Evolutionary conservation across 2,329 filamentous ascomycete genomes (phyloP).

Genomic region (Davidsoniella neocaledoniae): DNA sequence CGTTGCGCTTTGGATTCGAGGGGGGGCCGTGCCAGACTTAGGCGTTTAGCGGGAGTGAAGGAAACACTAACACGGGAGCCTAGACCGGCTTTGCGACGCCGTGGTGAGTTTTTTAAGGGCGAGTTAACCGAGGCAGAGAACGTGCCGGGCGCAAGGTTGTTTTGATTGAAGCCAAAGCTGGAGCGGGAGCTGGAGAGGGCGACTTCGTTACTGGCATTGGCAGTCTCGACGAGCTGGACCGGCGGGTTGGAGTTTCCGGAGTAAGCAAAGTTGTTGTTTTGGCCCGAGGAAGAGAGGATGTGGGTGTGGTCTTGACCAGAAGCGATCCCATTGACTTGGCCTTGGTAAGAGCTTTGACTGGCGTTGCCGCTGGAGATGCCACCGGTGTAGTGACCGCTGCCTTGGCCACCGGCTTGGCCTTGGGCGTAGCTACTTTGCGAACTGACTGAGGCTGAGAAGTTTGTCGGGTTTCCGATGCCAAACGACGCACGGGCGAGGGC

Average conservation of each 20-base stretch:
- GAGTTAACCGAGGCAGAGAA: constrained; percentile 22
- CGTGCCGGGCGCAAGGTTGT: not conserved
- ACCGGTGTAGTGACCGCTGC: not conserved
- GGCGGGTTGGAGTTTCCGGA: constrained; percentile 1
- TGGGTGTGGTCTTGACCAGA: not conserved
- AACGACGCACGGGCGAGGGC: constrained; percentile 6
- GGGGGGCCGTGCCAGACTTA: constrained; percentile 8
- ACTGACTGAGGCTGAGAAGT: constrained; percentile 6
- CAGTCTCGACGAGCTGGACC: constrained; percentile 8
- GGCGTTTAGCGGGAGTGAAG: constrained; percentile 66
- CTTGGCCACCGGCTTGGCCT: not conserved
- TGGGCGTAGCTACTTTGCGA: constrained; percentile 5
- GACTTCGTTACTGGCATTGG: constrained; percentile 9
- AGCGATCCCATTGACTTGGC: constrained; percentile 11
- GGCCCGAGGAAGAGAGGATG: constrained; percentile 7
- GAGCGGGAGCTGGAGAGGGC: not conserved
- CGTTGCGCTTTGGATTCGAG: constrained; percentile 51
- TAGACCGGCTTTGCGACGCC: constrained; percentile 52
- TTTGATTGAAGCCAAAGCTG: constrained; percentile 18
- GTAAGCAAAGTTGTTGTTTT: constrained; percentile 8
- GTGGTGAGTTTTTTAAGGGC: constrained; percentile 64
- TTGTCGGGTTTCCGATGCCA: not conserved
- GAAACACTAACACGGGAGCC: constrained; percentile 49
- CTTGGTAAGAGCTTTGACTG: constrained; percentile 6
- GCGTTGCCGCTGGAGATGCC: not conserved